Evolutionary conservation across 441 rosid species (phyloP).

Genomic region (Euphorbia neoarborescens): DNA sequence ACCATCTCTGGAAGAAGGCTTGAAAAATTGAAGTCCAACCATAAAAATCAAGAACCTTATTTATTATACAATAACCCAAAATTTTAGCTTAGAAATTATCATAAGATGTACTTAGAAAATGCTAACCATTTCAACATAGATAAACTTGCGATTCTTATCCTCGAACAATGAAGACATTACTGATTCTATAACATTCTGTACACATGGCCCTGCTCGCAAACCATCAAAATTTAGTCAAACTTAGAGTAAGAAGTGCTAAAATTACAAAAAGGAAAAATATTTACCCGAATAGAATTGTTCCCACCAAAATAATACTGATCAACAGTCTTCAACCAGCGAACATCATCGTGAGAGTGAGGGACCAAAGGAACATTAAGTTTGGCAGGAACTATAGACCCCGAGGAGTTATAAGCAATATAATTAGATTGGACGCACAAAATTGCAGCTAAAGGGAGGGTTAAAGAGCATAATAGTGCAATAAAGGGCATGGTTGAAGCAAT

Average conservation of each 20-base stretch:
- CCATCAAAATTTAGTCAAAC: conserved; percentile 16
- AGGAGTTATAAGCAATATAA: conserved; percentile 75
- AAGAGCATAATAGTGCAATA: no score
- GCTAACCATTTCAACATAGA: conserved; percentile 69
- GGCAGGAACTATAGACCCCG: conserved; percentile 58
- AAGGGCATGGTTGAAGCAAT: no score
- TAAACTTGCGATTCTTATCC: conserved; percentile 87
- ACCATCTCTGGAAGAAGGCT: conserved; percentile 99
- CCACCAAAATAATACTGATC: conserved; percentile 99
- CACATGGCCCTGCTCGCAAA: conserved; percentile 86
- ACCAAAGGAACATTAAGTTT: conserved; percentile 95
- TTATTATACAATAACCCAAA: no score
- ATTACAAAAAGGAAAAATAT: neutral
- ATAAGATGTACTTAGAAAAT: no score
- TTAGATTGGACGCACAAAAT: conserved; percentile 47
- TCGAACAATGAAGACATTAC: conserved; percentile 69
- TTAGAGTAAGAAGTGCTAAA: neutral
- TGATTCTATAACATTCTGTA: conserved; percentile 89
- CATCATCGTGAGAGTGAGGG: conserved; percentile 92
- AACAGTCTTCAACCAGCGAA: conserved; percentile 96
- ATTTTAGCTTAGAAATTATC: no score
- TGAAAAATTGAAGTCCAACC: conserved; percentile 20
- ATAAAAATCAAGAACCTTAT: neutral
- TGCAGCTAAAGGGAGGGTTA: conserved; percentile 23
- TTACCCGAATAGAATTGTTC: conserved; percentile 93